Conservation (phyloP, 2,329 filamentous ascomycete genomes). For the Alternaria ventricosa region DNA sequence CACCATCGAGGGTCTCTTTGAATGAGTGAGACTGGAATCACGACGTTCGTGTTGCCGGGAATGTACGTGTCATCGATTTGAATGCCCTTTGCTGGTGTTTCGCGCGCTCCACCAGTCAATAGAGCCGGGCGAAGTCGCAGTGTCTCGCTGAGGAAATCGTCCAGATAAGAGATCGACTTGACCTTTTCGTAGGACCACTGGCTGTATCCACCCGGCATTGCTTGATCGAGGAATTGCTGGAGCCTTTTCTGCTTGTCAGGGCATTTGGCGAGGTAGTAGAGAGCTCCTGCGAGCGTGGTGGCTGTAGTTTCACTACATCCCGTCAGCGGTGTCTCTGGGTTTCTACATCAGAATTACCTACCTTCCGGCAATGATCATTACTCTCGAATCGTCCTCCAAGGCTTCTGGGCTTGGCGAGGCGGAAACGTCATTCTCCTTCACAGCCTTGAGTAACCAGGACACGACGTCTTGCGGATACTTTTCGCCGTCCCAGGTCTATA, state of each 20-base stretch:
- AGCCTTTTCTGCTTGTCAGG: slow-evolving; percentile 39
- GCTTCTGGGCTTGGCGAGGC: slow-evolving; percentile 41
- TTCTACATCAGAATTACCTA: not conserved
- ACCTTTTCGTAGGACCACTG: slow-evolving; percentile 41
- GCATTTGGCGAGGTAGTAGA: slow-evolving; percentile 46
- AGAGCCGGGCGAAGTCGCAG: slow-evolving; percentile 51
- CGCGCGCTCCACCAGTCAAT: slow-evolving; percentile 44
- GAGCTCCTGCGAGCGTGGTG: slow-evolving; percentile 32
- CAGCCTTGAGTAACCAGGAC: slow-evolving; percentile 51
- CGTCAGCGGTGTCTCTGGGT: not conserved
- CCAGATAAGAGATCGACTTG: slow-evolving; percentile 37
- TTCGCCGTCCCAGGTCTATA: slow-evolving; percentile 25
- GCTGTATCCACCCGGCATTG: slow-evolving; percentile 28
- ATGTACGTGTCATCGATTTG: slow-evolving; percentile 25
- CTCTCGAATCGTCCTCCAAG: slow-evolving; percentile 42
- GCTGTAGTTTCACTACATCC: slow-evolving; percentile 46
- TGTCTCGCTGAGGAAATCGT: slow-evolving; percentile 45
- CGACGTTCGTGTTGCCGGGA: slow-evolving; percentile 19
- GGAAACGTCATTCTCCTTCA: slow-evolving; percentile 45
- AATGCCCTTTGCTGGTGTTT: slow-evolving; percentile 48
- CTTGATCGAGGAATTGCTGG: slow-evolving; percentile 36
- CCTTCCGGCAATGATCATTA: slow-evolving; percentile 46
- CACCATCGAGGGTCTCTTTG: slow-evolving; percentile 22
- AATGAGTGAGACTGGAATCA: slow-evolving; percentile 12
- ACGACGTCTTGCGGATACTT: slow-evolving; percentile 46